Base-by-base conservation (phyloP, 805 yeast genomes). In the Pichia gijzeniarum region DNA sequence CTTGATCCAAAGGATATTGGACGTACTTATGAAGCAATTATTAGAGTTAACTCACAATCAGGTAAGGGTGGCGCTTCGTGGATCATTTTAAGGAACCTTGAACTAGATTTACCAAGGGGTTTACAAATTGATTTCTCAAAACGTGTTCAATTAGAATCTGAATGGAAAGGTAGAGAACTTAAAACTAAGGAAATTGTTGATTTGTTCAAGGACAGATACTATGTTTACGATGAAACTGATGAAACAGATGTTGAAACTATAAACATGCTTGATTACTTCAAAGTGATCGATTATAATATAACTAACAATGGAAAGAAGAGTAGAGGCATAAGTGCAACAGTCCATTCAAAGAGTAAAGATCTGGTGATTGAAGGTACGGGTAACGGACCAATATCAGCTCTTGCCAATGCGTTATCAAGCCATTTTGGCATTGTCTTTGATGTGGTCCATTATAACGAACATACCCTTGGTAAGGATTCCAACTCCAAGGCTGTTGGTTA, bases 41-140 rank as follows among this genome's bases (percentile, higher is more conserved):
- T 85, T 55, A 78, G 95, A 60, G 93, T 85, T 62, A 85, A 85
- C 66, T 85, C 93, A 12, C 95, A 85, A 67, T 77, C 86, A 21
- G 95, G 95, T 50, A 85, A 85, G 67, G 95, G 95, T 57, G 95
- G 95, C 53, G 84, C 91, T 10, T 86, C 95, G 5, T 85, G 95
- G 93, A 82, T 86, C 53, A 82, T 85, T 58, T 71, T 85, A 59
- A 74, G 86, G 53, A 75, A 77, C 53, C 72, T 86, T 63, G 91
- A 82, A 57, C 74, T 85, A 48, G 95, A 85, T 61, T 73, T 86
- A 54, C 95, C 95, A 35, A 77, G 91, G 62, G 84, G 83, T 34
- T 69, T 85, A 59, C 95, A 85, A 67, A 78, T 85, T 35, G 83
- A 81, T 35, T 85, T 82, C 61, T 82, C 90, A 27, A 76, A 72